These are phyloP conservation scores for Lentinula boryana DNA, from an alignment of 768 basidiomycete species.

Conservation along the genomic window DNA sequence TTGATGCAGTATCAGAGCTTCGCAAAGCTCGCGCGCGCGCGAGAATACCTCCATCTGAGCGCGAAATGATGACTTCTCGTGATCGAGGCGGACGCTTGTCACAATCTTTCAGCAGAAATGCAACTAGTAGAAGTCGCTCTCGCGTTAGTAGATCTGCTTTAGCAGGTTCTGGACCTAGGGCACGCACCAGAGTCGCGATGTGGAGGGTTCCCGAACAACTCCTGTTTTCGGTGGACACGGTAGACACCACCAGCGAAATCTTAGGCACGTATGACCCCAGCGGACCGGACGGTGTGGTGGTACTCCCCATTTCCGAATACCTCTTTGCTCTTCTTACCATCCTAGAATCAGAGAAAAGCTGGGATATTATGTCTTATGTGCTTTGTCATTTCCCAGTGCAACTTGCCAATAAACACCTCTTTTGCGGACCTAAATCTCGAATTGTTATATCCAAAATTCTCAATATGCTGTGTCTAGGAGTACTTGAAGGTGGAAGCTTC, in stretches of 20 bases:
- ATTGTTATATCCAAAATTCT: constrained; percentile 56
- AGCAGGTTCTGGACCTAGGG: constrained; percentile 14
- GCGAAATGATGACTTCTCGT: constrained; percentile 45
- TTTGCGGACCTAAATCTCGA: constrained; percentile 85
- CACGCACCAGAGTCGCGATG: constrained; percentile 22
- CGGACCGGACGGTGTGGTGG: constrained; percentile 31
- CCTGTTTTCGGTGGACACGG: constrained; percentile 48
- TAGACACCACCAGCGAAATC: constrained; percentile 61
- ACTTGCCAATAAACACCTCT: constrained; percentile 91
- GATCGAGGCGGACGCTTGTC: constrained; percentile 37
- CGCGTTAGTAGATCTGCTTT: constrained; percentile 33
- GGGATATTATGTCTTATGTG: constrained; percentile 92
- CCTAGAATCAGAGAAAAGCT: constrained; percentile 71
- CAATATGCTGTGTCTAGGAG: constrained; percentile 58
- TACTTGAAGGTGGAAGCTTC: constrained; percentile 48
- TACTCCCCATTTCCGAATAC: constrained; percentile 75
- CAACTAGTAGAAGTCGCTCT: constrained; percentile 58
- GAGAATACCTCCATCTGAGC: constrained; percentile 32
- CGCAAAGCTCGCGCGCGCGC: constrained; percentile 43
- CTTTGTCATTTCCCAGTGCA: constrained; percentile 89
- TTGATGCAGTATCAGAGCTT: constrained; percentile 19
- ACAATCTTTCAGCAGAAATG: constrained; percentile 31
- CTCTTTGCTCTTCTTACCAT: constrained; percentile 57
- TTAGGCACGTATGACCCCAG: constrained; percentile 60
- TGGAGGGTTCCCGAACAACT: constrained; percentile 69